phyloP scores from a whole-genome alignment of 2,329 filamentous ascomycete genomes.

The Gremmenia infestans region DNA sequence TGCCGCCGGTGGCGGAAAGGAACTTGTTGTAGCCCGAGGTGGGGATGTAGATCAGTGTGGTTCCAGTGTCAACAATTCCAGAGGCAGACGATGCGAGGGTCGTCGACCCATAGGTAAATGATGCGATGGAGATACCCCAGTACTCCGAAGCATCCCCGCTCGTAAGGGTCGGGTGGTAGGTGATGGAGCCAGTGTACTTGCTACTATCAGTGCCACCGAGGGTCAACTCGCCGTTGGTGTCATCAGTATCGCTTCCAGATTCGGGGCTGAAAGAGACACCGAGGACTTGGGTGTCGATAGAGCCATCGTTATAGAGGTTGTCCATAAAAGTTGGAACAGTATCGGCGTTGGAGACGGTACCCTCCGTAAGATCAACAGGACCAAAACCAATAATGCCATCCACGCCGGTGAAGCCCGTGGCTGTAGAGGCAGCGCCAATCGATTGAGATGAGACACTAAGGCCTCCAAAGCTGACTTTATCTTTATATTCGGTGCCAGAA shows the following conservation, averaged over 20 bases:
- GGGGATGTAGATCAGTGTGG: conserved; percentile 71
- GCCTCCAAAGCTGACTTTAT: conserved; percentile 30
- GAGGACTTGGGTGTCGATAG: conserved; percentile 27
- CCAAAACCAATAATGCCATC: conserved; percentile 24
- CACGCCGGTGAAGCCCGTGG: conserved; percentile 12
- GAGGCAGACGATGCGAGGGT: conserved; percentile 39
- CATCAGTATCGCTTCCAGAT: conserved; percentile 23
- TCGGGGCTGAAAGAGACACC: conserved; percentile 29
- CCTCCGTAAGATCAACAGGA: conserved; percentile 24
- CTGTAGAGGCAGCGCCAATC: conserved; percentile 12
- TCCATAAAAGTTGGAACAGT: conserved; percentile 28
- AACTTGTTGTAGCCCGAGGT: conserved; percentile 27
- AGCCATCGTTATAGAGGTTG: conserved; percentile 28
- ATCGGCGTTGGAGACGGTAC: conserved; percentile 22
- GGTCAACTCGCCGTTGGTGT: conserved; percentile 67
- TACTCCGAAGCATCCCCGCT: conserved; percentile 47
- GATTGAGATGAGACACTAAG: conserved; percentile 22
- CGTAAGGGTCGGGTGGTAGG: conserved; percentile 48
- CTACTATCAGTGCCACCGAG: conserved; percentile 64
- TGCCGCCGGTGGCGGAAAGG: conserved; percentile 26
- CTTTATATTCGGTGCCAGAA: conserved; percentile 27
- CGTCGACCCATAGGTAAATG: conserved; percentile 51
- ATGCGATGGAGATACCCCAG: conserved; percentile 67
- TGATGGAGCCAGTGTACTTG: conserved; percentile 62
- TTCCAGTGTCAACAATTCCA: conserved; percentile 78